These are phyloP conservation scores for Nicotiana tabacum DNA, from an alignment of 257 asterid species.

Conservation along the genomic window DNA sequence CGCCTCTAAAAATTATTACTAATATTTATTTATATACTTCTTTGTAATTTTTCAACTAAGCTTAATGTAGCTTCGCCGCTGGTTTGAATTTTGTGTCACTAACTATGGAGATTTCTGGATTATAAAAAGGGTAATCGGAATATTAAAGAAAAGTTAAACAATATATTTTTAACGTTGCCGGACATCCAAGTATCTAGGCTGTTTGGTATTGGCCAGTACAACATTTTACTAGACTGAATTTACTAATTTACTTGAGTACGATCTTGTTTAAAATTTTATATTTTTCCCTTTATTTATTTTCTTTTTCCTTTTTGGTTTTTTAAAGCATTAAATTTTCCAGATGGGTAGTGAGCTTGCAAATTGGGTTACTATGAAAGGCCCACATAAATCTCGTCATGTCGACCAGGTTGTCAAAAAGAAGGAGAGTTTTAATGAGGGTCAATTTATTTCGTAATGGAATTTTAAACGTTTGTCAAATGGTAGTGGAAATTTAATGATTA, in stretches of 20 bases:
- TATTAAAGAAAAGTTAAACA: neutral
- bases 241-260: neutral
- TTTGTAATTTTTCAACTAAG: too few relatives aligned
- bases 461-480: neutral
- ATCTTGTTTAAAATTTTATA: neutral
- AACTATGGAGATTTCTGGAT: neutral
- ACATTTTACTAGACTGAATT: neutral
- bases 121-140: neutral
- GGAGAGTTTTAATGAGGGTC: neutral
- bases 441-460: neutral
- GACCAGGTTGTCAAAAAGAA: neutral
- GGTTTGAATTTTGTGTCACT: neutral
- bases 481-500: neutral
- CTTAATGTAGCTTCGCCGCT: too few relatives aligned
- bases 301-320: neutral
- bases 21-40: too few relatives aligned
- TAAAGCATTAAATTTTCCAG: neutral
- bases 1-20: too few relatives aligned
- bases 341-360: neutral
- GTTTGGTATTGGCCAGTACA: neutral
- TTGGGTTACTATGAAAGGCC: neutral
- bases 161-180: too few relatives aligned
- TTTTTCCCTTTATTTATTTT: neutral
- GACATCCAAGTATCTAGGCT: neutral
- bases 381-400: neutral